phyloP scores from a whole-genome alignment of 116 monocot species.

The Posidonia oceanica region DNA sequence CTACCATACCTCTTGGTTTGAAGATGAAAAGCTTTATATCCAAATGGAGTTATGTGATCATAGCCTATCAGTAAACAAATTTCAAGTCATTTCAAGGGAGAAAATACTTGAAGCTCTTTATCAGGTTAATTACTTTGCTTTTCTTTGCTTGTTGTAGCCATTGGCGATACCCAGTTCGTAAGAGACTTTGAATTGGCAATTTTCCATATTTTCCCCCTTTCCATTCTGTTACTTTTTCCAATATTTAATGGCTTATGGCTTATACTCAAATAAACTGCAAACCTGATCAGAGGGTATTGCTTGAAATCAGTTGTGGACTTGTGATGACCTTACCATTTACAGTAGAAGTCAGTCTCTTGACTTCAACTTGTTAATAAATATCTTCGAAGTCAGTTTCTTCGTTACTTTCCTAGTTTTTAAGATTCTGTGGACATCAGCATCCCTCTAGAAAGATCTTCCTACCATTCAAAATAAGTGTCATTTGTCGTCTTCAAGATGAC shows the following conservation, averaged over 20 bases:
- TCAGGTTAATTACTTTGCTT: constrained; percentile 35
- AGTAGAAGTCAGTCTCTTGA: too few relatives aligned
- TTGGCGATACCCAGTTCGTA: neutral
- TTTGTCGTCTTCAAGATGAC: too few relatives aligned
- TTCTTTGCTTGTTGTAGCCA: neutral
- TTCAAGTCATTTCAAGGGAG: constrained; percentile 16
- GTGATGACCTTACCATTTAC: neutral
- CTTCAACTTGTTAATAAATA: too few relatives aligned
- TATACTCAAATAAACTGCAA: neutral
- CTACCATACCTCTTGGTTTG: constrained; percentile 92
- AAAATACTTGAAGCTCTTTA: constrained; percentile 48
- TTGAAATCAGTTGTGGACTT: neutral
- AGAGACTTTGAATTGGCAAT: neutral
- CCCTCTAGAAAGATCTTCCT: too few relatives aligned
- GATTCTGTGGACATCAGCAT: too few relatives aligned
- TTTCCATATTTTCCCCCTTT: neutral
- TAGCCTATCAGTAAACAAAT: constrained; percentile 40
- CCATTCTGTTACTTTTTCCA: neutral
- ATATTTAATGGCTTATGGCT: neutral
- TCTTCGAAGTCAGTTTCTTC: too few relatives aligned
- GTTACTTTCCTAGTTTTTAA: too few relatives aligned
- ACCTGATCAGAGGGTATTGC: neutral
- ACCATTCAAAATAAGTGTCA: too few relatives aligned
- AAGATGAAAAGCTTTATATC: constrained; percentile 85
- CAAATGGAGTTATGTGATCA: constrained; percentile 95